phyloP scores from a whole-genome alignment of 1,139 yeast genomes.

The Debaryomyces coudertii region DNA sequence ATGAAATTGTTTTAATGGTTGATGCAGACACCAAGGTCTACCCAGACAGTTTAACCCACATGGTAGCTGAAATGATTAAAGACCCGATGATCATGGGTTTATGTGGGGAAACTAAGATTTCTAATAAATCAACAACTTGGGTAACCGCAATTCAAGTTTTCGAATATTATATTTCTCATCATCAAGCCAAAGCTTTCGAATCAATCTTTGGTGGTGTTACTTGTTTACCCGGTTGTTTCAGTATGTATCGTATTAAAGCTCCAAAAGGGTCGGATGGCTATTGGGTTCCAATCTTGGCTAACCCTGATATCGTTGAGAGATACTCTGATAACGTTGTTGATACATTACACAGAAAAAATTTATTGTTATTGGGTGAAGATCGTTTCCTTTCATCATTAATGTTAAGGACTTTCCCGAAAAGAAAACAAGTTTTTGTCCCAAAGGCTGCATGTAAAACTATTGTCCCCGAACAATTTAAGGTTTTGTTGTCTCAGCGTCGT shows the following conservation, averaged over 20 bases:
- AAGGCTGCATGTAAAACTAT: conserved; percentile 95
- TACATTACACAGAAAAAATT: conserved; percentile 87
- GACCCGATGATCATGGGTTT: conserved; percentile 93
- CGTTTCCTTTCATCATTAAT: conserved; percentile 85
- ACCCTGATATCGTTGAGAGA: conserved; percentile 95
- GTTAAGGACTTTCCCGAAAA: conserved; percentile 90
- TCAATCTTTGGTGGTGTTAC: conserved; percentile 96
- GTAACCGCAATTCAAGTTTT: conserved; percentile 95
- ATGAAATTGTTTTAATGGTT: conserved; percentile 88
- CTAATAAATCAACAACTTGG: conserved; percentile 86
- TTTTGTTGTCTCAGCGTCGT: conserved; percentile 90
- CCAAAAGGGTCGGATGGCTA: conserved; percentile 90
- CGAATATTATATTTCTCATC: conserved; percentile 94
- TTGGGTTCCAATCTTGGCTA: conserved; percentile 96
- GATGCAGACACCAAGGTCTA: conserved; percentile 95
- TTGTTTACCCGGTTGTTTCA: conserved; percentile 97
- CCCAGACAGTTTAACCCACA: conserved; percentile 89
- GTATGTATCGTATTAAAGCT: conserved; percentile 91
- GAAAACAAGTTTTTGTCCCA: conserved; percentile 91
- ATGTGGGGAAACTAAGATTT: conserved; percentile 96
- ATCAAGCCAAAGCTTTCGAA: conserved; percentile 95
- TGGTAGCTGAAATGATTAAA: conserved; percentile 90
- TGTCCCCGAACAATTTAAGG: conserved; percentile 82
- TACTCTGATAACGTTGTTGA: conserved; percentile 88
- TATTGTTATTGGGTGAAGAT: conserved; percentile 91